Evolutionary conservation across 441 rosid species (phyloP).

Genomic region (Arabidopsis hybrid): DNA sequence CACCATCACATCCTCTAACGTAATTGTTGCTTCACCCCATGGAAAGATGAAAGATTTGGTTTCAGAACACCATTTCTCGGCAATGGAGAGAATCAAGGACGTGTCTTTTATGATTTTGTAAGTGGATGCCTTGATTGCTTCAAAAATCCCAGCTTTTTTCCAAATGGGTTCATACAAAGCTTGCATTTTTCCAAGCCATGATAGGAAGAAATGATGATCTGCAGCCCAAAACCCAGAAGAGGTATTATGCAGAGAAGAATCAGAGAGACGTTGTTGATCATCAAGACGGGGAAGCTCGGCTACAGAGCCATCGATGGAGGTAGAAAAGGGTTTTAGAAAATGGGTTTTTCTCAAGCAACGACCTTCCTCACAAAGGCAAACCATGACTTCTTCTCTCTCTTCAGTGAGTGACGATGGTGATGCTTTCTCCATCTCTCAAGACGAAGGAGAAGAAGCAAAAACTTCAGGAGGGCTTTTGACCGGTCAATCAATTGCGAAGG

Average conservation of each 20-base stretch:
- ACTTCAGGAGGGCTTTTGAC: neutral
- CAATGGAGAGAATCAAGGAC: neutral
- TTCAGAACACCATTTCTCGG: conserved; percentile 2
- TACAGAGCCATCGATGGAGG: neutral
- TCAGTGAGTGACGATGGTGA: neutral
- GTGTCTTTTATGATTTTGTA: neutral
- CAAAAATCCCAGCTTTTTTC: neutral
- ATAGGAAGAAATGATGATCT: neutral
- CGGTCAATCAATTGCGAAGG: neutral
- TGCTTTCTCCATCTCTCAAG: neutral
- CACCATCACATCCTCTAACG: conserved; percentile 6
- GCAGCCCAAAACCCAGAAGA: neutral
- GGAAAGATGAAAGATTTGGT: conserved; percentile 10
- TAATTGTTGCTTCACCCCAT: conserved; percentile 7
- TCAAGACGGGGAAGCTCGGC: neutral
- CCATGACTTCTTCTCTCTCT: neutral
- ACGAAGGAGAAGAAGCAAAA: neutral
- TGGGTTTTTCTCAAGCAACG: neutral
- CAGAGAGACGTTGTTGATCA: neutral
- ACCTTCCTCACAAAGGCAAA: neutral
- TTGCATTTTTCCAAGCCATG: neutral
- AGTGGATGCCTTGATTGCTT: neutral
- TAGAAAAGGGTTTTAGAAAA: neutral
- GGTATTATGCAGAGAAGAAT: neutral
- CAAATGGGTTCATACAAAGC: neutral